Percentiles rank a stretch among this genome's conserved stretches.
phyloP scores from a whole-genome alignment of 139 green algal species.

The Volvox reticuliferus region DNA sequence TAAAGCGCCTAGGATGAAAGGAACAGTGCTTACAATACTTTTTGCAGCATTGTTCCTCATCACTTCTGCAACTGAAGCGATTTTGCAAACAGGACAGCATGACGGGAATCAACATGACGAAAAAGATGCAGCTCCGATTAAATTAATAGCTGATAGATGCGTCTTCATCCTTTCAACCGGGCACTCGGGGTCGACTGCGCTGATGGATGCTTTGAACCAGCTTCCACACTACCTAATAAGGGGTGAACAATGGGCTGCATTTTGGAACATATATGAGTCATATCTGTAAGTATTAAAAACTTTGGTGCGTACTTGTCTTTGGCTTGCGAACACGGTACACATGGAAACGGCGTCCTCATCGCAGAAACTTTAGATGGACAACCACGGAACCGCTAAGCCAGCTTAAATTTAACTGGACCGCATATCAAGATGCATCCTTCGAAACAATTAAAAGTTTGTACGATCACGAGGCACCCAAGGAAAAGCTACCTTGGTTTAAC shows the following conservation, averaged over 20 bases:
- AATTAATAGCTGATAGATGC: not conserved
- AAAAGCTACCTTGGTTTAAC: conserved; percentile 26
- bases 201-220: conserved; percentile 27
- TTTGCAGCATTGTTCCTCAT: not conserved
- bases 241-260: conserved; percentile 18
- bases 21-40: not conserved
- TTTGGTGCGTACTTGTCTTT: not conserved
- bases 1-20: not conserved
- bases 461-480: not conserved
- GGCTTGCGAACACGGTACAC: too few relatives aligned
- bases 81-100: not conserved
- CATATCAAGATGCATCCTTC: not conserved
- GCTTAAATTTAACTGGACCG: conserved; percentile 15
- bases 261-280: conserved; percentile 30
- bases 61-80: not conserved
- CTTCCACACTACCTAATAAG: conserved; percentile 23
- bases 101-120: not conserved
- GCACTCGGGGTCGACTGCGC: conserved; percentile 4
- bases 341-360: too few relatives aligned
- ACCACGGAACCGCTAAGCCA: not conserved
- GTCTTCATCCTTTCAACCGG: conserved; percentile 22
- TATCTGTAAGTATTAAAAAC: not conserved
- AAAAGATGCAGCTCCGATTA: not conserved
- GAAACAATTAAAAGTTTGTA: not conserved
- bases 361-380: conserved; percentile 20